Evolutionary conservation across 2,329 filamentous ascomycete species (phyloP).

Genomic region (Rachicladosporium sp.): DNA sequence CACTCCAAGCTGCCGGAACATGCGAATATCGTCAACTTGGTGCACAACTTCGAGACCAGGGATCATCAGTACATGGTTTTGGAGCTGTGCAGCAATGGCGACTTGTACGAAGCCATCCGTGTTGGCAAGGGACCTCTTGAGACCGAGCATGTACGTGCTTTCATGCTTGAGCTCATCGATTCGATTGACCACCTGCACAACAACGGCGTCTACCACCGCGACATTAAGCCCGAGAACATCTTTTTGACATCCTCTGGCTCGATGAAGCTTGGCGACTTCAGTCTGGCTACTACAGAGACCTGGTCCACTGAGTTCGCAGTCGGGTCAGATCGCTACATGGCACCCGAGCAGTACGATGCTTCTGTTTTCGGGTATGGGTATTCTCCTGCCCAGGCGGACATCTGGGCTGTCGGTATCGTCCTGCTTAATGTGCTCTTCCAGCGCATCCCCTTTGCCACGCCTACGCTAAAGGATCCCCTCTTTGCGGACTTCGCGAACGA

Average conservation of each 20-base stretch:
- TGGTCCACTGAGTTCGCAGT: conserved; percentile 92
- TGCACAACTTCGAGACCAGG: conserved; percentile 84
- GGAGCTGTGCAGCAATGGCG: conserved; percentile 89
- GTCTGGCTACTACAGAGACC: conserved; percentile 74
- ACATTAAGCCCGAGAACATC: conserved; percentile 99
- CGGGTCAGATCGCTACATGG: conserved; percentile 98
- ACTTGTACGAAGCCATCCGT: conserved; percentile 94
- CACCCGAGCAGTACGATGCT: conserved; percentile 93
- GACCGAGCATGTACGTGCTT: conserved; percentile 91
- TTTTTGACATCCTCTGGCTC: conserved; percentile 76
- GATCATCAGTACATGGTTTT: conserved; percentile 84
- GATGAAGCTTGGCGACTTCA: conserved; percentile 96
- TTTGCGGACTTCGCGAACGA: conserved; percentile 90
- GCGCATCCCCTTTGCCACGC: conserved; percentile 87
- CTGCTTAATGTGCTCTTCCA: conserved; percentile 93
- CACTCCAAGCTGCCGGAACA: conserved; percentile 70
- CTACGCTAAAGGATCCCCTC: conserved; percentile 78
- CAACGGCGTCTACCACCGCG: conserved; percentile 86
- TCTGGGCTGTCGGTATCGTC: conserved; percentile 96
- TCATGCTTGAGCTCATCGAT: conserved; percentile 89
- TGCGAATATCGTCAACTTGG: conserved; percentile 83
- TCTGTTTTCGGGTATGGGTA: conserved; percentile 61
- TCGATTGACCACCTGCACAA: conserved; percentile 83
- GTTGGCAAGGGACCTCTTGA: conserved; percentile 76
- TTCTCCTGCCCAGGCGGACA: conserved; percentile 82